These are phyloP conservation scores for Claviceps sp. DNA, from an alignment of 2,329 filamentous ascomycete genomes.

Conservation along the genomic window DNA sequence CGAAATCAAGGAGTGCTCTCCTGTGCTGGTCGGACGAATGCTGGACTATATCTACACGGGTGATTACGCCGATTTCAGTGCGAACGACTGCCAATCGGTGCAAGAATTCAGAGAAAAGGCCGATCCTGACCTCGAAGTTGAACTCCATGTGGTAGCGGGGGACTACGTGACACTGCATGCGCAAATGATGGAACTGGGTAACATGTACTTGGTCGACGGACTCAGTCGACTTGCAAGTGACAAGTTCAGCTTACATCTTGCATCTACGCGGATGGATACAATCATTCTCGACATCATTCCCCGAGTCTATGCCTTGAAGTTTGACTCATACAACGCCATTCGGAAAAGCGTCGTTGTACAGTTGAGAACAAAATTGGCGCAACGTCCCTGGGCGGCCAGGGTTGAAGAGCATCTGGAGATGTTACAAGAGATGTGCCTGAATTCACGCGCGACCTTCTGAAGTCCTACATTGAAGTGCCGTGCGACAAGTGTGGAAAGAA, in stretches of 20 bases:
- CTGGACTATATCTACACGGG: not conserved
- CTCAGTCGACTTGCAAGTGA: not conserved
- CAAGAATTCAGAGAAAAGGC: no score
- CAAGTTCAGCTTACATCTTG: not conserved
- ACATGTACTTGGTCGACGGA: not conserved
- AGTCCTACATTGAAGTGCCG: not conserved
- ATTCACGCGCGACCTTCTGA: not conserved
- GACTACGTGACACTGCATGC: not conserved
- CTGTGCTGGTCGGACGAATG: not conserved
- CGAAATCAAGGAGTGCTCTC: not conserved
- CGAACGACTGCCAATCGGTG: no score
- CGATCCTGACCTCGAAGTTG: not conserved
- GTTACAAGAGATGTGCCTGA: not conserved
- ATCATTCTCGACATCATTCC: not conserved
- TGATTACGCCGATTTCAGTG: not conserved
- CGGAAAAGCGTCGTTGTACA: not conserved
- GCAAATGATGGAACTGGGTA: not conserved
- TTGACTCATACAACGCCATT: not conserved
- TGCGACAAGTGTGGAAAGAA: not conserved
- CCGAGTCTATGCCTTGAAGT: not conserved
- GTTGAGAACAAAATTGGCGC: no score
- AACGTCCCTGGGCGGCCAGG: not conserved
- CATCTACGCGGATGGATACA: not conserved
- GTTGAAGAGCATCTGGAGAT: not conserved
- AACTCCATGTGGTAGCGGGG: not conserved